phyloP scores from a whole-genome alignment of 2,329 filamentous ascomycete species.

The Helminthosporium solani region DNA sequence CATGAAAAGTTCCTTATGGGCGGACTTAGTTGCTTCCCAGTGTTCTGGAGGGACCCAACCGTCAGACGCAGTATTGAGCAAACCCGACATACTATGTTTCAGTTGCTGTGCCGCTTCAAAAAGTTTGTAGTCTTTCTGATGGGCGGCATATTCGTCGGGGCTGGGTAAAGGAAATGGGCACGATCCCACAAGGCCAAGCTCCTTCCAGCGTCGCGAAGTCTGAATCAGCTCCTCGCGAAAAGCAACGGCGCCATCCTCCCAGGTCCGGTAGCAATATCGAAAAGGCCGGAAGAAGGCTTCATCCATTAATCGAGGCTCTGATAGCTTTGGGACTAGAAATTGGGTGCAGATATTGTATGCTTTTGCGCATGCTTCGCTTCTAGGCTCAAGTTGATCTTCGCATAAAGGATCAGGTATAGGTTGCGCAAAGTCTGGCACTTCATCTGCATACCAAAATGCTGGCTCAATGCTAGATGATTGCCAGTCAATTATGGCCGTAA shows the following conservation, averaged over 20 bases:
- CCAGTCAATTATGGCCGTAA: conserved; percentile 48
- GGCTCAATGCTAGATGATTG: conserved; percentile 45
- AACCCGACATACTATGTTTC: conserved; percentile 24
- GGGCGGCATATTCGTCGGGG: conserved; percentile 25
- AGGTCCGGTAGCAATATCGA: conserved; percentile 44
- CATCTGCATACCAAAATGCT: conserved; percentile 43
- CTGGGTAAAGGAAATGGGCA: conserved; percentile 36
- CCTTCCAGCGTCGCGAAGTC: conserved; percentile 39
- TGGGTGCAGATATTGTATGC: conserved; percentile 37
- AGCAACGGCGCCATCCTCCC: conserved; percentile 44
- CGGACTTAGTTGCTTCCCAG: conserved; percentile 35
- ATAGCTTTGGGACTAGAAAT: conserved; percentile 34
- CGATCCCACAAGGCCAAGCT: conserved; percentile 40
- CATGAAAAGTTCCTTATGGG: conserved; percentile 33
- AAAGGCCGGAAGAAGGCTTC: conserved; percentile 43
- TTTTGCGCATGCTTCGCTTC: conserved; percentile 33
- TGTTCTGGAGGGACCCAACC: conserved; percentile 40
- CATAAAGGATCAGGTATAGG: conserved; percentile 18
- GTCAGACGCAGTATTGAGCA: conserved; percentile 38
- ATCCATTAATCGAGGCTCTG: conserved; percentile 36
- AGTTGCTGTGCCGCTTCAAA: conserved; percentile 39
- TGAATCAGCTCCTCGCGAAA: conserved; percentile 46
- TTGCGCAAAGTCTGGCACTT: conserved; percentile 44
- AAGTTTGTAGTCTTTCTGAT: conserved; percentile 32
- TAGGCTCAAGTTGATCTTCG: conserved; percentile 16